Percentiles rank a stretch among this genome's conserved stretches.
phyloP scores from a whole-genome alignment of 148 eudicot genomes.

The Rhododendron kiyosumense region DNA sequence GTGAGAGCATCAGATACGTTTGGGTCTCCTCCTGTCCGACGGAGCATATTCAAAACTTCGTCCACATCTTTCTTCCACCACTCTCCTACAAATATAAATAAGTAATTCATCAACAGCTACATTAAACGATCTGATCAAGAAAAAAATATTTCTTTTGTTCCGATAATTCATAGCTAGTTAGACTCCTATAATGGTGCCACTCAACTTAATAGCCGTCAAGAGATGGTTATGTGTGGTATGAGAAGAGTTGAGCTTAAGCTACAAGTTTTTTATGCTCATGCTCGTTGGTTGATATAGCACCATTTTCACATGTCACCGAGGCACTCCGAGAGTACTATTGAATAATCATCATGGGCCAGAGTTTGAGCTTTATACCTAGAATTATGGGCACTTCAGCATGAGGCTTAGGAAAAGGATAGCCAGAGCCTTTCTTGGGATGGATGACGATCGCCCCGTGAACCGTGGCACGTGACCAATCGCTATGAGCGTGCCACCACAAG shows the following conservation, averaged over 20 bases:
- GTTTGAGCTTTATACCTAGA: background rate
- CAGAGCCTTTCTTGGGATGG: background rate
- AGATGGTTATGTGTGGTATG: no score
- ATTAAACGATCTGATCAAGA: no score
- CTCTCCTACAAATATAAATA: conserved; percentile 11
- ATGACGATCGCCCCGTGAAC: conserved; percentile 7
- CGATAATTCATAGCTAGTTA: no score
- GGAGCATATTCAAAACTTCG: conserved; percentile 2
- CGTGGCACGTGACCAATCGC: conserved; percentile 13
- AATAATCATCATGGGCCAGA: no score
- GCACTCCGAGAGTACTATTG: background rate
- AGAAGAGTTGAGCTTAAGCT: no score
- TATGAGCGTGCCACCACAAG: conserved; percentile 18
- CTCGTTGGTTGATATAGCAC: no score
- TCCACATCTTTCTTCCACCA: conserved; percentile 25
- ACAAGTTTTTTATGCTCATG: no score
- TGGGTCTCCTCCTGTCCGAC: conserved; percentile 16
- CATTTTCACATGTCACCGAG: no score
- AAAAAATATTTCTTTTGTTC: no score
- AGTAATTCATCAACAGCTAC: background rate
- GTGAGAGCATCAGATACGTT: conserved; percentile 21
- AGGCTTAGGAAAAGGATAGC: conserved; percentile 9
- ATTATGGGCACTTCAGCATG: background rate
- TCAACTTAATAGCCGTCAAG: no score
- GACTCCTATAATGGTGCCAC: no score